Evolutionary conservation across 768 basidiomycete species (phyloP).

Genomic region (Postia placenta): DNA sequence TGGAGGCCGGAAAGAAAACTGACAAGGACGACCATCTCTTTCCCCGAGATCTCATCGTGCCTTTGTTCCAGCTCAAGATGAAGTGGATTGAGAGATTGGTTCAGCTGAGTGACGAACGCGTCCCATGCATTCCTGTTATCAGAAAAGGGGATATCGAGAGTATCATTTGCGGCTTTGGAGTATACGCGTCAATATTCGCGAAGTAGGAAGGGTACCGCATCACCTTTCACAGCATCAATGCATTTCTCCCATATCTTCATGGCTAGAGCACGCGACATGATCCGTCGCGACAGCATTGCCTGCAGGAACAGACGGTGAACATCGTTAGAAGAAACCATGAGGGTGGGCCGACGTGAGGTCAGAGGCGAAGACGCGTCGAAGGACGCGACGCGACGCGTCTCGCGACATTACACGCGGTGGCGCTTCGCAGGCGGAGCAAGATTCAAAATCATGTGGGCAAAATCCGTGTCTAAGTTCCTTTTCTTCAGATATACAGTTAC

Average conservation of each 20-base stretch:
- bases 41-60: conserved; percentile 59
- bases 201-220: conserved; percentile 1
- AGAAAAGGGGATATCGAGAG: conserved; percentile 38
- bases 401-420: too few species aligned
- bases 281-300: conserved; percentile 63
- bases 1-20: conserved; percentile 17
- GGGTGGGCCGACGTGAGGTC: conserved; percentile 1
- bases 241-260: conserved; percentile 63
- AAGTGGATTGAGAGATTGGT: conserved; percentile 56
- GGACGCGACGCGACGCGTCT: conserved; percentile 22
- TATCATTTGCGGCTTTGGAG: conserved; percentile 45
- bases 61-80: conserved; percentile 66
- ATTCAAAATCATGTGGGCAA: too few species aligned
- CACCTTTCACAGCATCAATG: conserved; percentile 63
- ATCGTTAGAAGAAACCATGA: conserved; percentile 50
- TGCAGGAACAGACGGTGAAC: conserved; percentile 77
- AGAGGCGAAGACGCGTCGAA: conserved; percentile 9
- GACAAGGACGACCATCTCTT: conserved; percentile 65
- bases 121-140: conserved; percentile 48
- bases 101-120: conserved; percentile 52
- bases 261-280: conserved; percentile 60
- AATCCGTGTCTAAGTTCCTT: too few species aligned
- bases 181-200: not conserved
- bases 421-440: too few species aligned
- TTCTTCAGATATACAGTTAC: not conserved